Evolutionary conservation across 1,284 basidiomycete species (phyloP).

Genomic region (Veloboletus limbatus): DNA sequence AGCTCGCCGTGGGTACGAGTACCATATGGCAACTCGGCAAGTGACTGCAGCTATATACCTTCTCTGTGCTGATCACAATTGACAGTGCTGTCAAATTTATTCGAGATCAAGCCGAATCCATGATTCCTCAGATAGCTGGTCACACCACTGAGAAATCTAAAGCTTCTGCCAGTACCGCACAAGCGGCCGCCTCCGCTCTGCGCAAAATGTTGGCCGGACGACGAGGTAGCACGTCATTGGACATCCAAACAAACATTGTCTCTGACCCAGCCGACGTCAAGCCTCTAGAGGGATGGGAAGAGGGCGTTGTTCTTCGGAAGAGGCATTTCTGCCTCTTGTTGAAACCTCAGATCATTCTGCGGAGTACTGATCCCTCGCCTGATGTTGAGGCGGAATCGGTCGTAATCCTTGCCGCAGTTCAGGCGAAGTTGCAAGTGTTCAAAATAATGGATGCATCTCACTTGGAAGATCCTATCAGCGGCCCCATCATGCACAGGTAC

Average conservation of each 20-base stretch:
- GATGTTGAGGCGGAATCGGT: conserved; percentile 61
- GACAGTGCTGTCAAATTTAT: conserved; percentile 80
- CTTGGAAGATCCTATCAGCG: conserved; percentile 81
- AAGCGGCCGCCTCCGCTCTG: conserved; percentile 60
- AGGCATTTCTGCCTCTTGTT: conserved; percentile 82
- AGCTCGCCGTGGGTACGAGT: conserved; percentile 76
- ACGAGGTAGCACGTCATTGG: conserved; percentile 43
- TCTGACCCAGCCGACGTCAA: conserved; percentile 40
- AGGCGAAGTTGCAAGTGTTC: conserved; percentile 81
- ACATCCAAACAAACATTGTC: conserved; percentile 35
- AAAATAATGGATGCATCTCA: conserved; percentile 80
- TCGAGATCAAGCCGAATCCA: conserved; percentile 68
- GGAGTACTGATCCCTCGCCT: conserved; percentile 39
- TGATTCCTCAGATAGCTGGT: conserved; percentile 33
- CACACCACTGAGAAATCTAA: conserved; percentile 37
- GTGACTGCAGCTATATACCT: conserved; percentile 22
- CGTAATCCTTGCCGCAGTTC: conserved; percentile 79
- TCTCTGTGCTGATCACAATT: conserved; percentile 7
- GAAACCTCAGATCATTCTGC: conserved; percentile 88
- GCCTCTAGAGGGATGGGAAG: conserved; percentile 70
- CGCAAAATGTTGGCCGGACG: conserved; percentile 60
- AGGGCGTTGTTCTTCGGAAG: conserved; percentile 63
- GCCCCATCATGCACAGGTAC: conserved; percentile 84
- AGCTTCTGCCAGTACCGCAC: conserved; percentile 43
- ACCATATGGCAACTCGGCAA: conserved; percentile 84